phyloP scores from a whole-genome alignment of 2,329 filamentous ascomycete genomes.

The Colletotrichum coccodes region DNA sequence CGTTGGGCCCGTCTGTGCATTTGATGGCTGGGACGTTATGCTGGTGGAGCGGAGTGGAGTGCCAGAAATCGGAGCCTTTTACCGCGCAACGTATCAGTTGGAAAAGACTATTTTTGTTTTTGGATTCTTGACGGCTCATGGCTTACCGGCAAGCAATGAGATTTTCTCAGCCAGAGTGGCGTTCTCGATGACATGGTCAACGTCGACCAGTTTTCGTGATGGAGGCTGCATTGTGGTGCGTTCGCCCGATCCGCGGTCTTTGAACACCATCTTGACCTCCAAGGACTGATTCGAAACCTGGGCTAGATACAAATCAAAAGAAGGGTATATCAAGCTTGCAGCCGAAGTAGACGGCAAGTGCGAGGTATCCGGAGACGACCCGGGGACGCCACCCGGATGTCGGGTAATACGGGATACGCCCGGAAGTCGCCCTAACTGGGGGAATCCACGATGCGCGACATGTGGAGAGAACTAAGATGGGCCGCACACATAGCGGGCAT shows the following conservation, averaged over 20 bases:
- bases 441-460: not conserved
- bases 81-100: not conserved
- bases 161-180: conserved; percentile 63
- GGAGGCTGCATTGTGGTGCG: not conserved
- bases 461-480: conserved; percentile 7
- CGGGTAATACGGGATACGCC: not conserved
- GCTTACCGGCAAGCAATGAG: conserved; percentile 59
- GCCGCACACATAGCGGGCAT: not conserved
- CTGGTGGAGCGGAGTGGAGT: conserved; percentile 68
- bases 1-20: conserved; percentile 76
- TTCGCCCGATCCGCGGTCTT: not conserved
- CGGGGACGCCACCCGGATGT: conserved; percentile 11
- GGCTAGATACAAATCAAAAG: not conserved
- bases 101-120: not conserved
- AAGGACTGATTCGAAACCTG: not conserved
- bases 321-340: not conserved
- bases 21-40: conserved; percentile 72
- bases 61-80: conserved; percentile 74
- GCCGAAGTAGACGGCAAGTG: not conserved
- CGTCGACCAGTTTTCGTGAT: conserved; percentile 47
- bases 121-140: fast-evolving
- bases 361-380: not conserved
- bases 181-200: conserved; percentile 63
- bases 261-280: not conserved
- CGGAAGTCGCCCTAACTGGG: conserved; percentile 12